phyloP scores from a whole-genome alignment of 768 basidiomycete genomes.

The Termitomyces sp. region DNA sequence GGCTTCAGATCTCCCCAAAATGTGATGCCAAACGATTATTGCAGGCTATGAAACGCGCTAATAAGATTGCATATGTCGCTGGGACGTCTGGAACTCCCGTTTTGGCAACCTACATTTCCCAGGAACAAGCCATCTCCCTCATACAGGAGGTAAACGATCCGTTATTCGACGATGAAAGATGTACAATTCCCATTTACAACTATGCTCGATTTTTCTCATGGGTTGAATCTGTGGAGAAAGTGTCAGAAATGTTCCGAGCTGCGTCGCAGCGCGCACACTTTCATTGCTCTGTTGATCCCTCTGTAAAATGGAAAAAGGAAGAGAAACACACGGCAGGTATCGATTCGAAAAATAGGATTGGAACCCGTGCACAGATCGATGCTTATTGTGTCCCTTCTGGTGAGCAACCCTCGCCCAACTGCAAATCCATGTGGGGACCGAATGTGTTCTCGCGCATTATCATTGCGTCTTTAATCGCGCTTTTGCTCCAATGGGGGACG shows the following conservation, averaged over 20 bases:
- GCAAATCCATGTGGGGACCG: constrained; percentile 9
- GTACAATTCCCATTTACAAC: constrained; percentile 24
- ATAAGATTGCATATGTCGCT: constrained; percentile 24
- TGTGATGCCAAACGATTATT: constrained; percentile 28
- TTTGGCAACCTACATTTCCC: constrained; percentile 8
- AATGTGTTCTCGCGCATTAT: constrained; percentile 18
- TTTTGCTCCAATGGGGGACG: constrained; percentile 26
- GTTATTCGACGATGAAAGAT: constrained; percentile 16
- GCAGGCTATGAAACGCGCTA: constrained; percentile 25
- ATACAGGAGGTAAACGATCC: constrained; percentile 5
- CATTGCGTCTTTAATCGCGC: constrained; percentile 16
- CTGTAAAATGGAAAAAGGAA: constrained; percentile 13
- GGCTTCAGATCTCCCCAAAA: constrained; percentile 39
- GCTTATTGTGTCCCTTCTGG: constrained; percentile 8
- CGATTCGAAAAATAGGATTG: constrained; percentile 13
- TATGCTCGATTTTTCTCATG: constrained; percentile 26
- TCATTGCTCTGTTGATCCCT: constrained; percentile 16
- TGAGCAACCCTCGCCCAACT: neutral
- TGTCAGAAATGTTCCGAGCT: constrained; percentile 18
- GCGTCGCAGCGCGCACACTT: constrained; percentile 15
- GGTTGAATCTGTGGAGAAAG: constrained; percentile 21
- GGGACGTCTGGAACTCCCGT: constrained; percentile 3
- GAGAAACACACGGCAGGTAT: constrained; percentile 1
- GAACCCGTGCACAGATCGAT: constrained; percentile 15
- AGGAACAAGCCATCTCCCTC: constrained; percentile 16